phyloP scores from a whole-genome alignment of 805 yeast genomes.

The Yarrowia keelungensis region DNA sequence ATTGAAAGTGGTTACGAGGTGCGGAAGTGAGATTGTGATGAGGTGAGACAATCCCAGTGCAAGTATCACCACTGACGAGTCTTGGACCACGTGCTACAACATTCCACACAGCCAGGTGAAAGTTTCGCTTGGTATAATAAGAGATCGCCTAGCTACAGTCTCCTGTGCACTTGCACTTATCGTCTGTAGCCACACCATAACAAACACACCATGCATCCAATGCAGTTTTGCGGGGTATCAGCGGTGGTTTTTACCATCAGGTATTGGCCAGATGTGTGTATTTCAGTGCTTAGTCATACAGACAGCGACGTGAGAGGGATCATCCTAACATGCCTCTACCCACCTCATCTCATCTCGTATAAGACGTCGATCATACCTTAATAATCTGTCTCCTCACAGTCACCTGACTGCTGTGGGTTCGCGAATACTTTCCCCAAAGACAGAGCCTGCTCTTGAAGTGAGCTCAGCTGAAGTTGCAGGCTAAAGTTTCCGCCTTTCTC shows the following conservation, averaged over 20 bases:
- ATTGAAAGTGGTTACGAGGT: too few relatives aligned
- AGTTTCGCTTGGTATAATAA: background rate
- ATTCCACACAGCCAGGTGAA: background rate
- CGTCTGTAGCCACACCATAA: slow-evolving; percentile 1
- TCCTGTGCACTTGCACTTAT: background rate
- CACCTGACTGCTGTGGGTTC: background rate
- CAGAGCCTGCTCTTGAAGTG: slow-evolving; percentile 14
- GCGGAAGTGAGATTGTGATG: too few relatives aligned
- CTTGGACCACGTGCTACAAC: background rate
- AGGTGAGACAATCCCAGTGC: too few relatives aligned
- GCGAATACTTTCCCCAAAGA: slow-evolving; percentile 11
- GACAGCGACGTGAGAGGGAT: too few relatives aligned
- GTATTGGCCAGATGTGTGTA: too few relatives aligned
- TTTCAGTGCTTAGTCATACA: too few relatives aligned
- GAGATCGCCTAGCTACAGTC: background rate
- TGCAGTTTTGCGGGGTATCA: slow-evolving; percentile 13
- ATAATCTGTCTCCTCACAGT: background rate
- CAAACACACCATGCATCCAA: slow-evolving; percentile 2
- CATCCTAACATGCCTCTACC: too few relatives aligned
- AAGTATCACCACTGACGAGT: too few relatives aligned
- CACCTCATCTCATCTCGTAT: too few relatives aligned
- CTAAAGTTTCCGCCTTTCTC: slow-evolving; percentile 4
- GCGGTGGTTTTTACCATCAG: background rate
- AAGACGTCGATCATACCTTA: background rate
- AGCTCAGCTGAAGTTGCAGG: background rate